Base-by-base conservation (phyloP, 352 stramenopile genomes). In the Phytopythium oedochilum region DNA sequence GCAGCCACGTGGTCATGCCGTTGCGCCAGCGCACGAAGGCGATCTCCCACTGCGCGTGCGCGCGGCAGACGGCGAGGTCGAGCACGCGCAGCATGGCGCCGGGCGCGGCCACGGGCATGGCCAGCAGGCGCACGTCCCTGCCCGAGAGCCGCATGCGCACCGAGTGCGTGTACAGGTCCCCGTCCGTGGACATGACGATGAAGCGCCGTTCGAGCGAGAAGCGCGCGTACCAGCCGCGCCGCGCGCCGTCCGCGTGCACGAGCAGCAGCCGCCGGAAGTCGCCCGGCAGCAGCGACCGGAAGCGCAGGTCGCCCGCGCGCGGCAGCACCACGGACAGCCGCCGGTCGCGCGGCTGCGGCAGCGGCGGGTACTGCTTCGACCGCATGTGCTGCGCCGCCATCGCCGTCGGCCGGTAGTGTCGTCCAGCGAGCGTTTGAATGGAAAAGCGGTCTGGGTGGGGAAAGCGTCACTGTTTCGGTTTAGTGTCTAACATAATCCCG, bases 141-240 rank as follows among this genome's bases (percentile, higher is more conserved):
- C 76, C 57, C 10, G 64, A 65, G 31, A 88, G 61, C 42, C 59
- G 61, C 15, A 63, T 55, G 14, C 61, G 49, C 44, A 58, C 61
- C 12, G 42, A 75, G 55, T 88, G 76, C 42, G 69, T 75, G 68
- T 77, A 92, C 55, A 92, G 47, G 45, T 92, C 73, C 20, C 81
- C 81, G 46, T 78, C 64, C 38, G 59, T 80, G 29, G 78, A 77
- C 78, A 92, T 87, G 57, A 89, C 76, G 57, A 92, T 75, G 48
- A 92, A 92, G 51, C 75, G 75, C 53, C 81, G 81, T 56, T 62
- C 58, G 23, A 92, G 50, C 28, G 82, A 51, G 49, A 92, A 92
- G 26, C 66, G 66, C 44, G 55, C 34, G 64, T 92, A 89, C 55
- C 73, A 68, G 34, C 63, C 57, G 39, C 72, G 73, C 18, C 64